Conservation (phyloP, 805 yeast genomes). For the Yarrowia deformans region DNA sequence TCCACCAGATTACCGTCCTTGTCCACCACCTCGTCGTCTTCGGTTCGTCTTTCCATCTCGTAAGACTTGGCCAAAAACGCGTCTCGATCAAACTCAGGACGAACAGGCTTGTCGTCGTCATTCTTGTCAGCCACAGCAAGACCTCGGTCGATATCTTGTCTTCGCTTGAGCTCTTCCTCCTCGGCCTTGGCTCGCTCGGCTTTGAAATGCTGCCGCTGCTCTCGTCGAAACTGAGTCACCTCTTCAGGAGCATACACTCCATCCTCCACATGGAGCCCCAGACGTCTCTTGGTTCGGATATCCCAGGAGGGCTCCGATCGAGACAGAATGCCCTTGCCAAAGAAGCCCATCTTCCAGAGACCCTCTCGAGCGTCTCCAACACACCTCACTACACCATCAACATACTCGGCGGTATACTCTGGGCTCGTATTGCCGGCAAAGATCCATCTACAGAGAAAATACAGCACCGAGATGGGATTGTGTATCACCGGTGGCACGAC, state of each 20-base stretch:
- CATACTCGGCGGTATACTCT: constrained; percentile 43
- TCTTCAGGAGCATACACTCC: constrained; percentile 68
- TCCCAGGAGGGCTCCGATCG: constrained; percentile 94
- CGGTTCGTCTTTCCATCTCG: constrained; percentile 47
- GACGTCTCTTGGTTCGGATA: constrained; percentile 65
- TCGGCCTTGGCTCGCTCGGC: constrained; percentile 69
- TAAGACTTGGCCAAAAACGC: constrained; percentile 10
- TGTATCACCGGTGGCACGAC: constrained; percentile 54
- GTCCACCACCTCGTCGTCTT: constrained; percentile 51
- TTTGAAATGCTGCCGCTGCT: constrained; percentile 76
- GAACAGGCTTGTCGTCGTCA: constrained; percentile 43
- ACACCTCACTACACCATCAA: constrained; percentile 50
- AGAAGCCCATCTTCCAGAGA: constrained; percentile 87
- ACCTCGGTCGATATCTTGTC: constrained; percentile 53
- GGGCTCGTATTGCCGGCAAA: constrained; percentile 42
- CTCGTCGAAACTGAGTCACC: constrained; percentile 73
- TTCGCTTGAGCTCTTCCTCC: constrained; percentile 53
- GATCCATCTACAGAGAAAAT: constrained; percentile 52
- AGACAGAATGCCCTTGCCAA: constrained; percentile 89
- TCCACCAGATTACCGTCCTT: constrained; percentile 47
- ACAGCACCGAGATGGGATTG: constrained; percentile 71
- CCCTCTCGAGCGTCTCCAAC: constrained; percentile 53
- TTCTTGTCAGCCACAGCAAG: constrained; percentile 41
- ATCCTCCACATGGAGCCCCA: constrained; percentile 56
- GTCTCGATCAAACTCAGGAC: constrained; percentile 30